Evolutionary conservation across 441 rosid genomes (phyloP).

Genomic region (Mallotus repandus): DNA sequence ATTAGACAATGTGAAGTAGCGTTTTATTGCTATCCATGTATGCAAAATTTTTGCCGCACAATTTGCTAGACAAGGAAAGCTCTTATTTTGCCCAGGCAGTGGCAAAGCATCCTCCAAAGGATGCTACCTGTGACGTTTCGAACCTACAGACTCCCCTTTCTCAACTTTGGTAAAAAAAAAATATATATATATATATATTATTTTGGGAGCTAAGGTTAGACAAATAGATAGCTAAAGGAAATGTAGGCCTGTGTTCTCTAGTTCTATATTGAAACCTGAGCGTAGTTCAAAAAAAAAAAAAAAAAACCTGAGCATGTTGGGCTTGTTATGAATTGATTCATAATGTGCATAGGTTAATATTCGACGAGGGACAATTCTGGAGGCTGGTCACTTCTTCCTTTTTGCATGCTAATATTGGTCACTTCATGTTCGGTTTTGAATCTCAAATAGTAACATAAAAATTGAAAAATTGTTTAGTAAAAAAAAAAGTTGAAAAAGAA

Average conservation of each 20-base stretch:
- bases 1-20: not conserved
- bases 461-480: too few relatives aligned
- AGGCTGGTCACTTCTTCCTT: constrained; percentile 77
- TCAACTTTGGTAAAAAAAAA: too few relatives aligned
- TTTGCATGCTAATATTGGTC: constrained; percentile 76
- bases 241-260: constrained; percentile 55
- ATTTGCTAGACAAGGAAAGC: constrained; percentile 82
- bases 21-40: constrained; percentile 20
- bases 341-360: constrained; percentile 60
- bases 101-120: too few relatives aligned
- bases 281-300: too few relatives aligned
- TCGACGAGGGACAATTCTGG: constrained; percentile 86
- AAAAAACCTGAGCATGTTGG: not conserved
- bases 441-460: not conserved
- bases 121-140: too few relatives aligned
- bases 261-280: not conserved
- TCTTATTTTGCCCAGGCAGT: constrained; percentile 60
- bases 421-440: constrained; percentile 65
- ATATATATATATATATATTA: too few relatives aligned
- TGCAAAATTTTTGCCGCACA: constrained; percentile 61
- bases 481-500: too few relatives aligned
- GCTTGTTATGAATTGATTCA: constrained; percentile 17
- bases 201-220: too few relatives aligned
- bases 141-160: too few relatives aligned
- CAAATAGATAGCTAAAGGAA: too few relatives aligned